Percentiles rank a stretch among this genome's conserved stretches.
phyloP scores from a whole-genome alignment of 106 monocot species.

The Posidonia australis region DNA sequence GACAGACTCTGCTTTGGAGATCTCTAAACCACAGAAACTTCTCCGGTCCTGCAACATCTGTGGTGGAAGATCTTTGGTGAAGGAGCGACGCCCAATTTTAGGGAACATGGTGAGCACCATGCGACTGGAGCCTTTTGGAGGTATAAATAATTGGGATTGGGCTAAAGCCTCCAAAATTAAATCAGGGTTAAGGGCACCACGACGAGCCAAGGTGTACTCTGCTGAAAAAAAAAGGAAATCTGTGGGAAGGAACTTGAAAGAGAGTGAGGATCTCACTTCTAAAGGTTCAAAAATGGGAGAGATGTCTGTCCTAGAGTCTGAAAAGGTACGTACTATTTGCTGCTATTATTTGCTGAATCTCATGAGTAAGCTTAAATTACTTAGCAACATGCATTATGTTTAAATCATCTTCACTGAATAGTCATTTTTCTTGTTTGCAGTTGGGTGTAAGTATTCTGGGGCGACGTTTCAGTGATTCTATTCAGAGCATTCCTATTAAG shows the following conservation, averaged over 20 bases:
- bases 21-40: conserved; percentile 15
- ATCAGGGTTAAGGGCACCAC: conserved; percentile 33
- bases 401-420: not conserved
- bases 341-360: not conserved
- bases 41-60: conserved; percentile 47
- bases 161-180: conserved; percentile 42
- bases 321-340: conserved; percentile 33
- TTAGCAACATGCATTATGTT: not conserved
- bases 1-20: conserved; percentile 17
- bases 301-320: conserved; percentile 68
- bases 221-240: conserved; percentile 16
- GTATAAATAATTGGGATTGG: conserved; percentile 57
- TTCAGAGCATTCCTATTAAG: conserved; percentile 75
- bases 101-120: conserved; percentile 44
- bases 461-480: conserved; percentile 50
- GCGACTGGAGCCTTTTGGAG: conserved; percentile 36
- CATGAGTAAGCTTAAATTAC: not conserved
- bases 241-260: conserved; percentile 9
- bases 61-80: conserved; percentile 34
- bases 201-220: conserved; percentile 61
- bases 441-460: conserved; percentile 81
- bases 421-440: conserved; percentile 28
- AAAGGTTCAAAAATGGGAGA: conserved; percentile 28
- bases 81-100: conserved; percentile 19
- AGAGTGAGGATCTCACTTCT: conserved; percentile 16